Base-by-base conservation (phyloP, 2,329 filamentous ascomycete genomes). In the Calcarisporium arbuscula region DNA sequence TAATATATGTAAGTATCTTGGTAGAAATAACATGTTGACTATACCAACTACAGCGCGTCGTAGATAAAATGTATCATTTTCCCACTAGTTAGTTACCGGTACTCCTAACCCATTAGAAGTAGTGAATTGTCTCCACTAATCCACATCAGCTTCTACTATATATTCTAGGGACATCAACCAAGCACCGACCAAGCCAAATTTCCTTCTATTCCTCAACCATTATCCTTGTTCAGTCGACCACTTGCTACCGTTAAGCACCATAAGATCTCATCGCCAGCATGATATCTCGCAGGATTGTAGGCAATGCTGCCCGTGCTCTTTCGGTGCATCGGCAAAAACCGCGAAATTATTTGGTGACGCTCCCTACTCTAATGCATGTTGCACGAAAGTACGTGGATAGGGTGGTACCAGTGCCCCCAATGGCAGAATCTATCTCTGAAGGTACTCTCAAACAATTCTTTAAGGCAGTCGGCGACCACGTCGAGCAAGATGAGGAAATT, bases 361-460 rank as follows among this genome's bases (percentile, higher is more conserved):
- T 74, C 33, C 68, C 71, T 8, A 44, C 64, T 21, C 65, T 74
- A 54, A 67, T 74, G 53, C 74, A 78, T 52, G 49, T 46, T n/a
- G 67, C 76, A 34, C 73, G 77, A 47, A 70, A 52, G 46, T 81
- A 81, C 54, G 89, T 89, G 58, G 87, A 94, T 56, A 82, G 77
- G 48, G 67, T 90, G 44, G 80, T 98, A 61, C 90, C 96, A 67
- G 92, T 96, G 48, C 92, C 92, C 21, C 78, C 92, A 58, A 96
- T 98, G 92, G 92, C 92, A 45, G 92, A 98, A 65, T 96, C 92
- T 32, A 96, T 98, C 61, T 94, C 87, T 28, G 92, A 98, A 64
- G 92, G 92, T 42, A 98, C 92, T 16, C 62, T 98, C 54, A 95
- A 95, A 68, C 88, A 95, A 58, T 96, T 89, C 71, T 83, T 78